Conservation (phyloP, 1,139 yeast species). For the Debaryomyces subglobosus region DNA sequence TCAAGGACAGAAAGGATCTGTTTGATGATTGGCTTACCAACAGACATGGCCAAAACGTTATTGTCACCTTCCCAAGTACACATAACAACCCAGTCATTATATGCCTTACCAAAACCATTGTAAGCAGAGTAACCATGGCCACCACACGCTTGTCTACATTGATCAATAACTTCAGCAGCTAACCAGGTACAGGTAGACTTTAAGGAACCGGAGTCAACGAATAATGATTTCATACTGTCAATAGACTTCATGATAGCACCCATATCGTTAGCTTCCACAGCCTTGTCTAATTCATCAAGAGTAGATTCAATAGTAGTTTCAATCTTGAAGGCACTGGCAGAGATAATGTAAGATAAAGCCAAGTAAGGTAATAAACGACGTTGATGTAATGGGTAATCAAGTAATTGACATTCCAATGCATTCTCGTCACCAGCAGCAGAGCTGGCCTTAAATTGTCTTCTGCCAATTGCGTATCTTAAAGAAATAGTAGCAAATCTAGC, state of each 20-base stretch:
- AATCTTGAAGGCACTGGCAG: conserved; percentile 44
- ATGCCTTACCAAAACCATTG: conserved; percentile 52
- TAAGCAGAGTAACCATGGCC: conserved; percentile 55
- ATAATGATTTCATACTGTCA: conserved; percentile 46
- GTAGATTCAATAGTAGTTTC: conserved; percentile 35
- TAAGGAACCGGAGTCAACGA: conserved; percentile 51
- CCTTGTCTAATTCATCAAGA: conserved; percentile 36
- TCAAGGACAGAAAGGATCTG: conserved; percentile 34
- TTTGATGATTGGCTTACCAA: conserved; percentile 50
- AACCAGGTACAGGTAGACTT: conserved; percentile 54
- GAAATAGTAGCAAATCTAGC: conserved; percentile 49
- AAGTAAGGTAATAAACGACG: conserved; percentile 48
- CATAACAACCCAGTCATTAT: conserved; percentile 53
- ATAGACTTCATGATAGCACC: conserved; percentile 40
- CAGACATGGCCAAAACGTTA: conserved; percentile 49
- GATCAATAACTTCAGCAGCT: conserved; percentile 49
- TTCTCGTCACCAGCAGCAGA: conserved; percentile 25
- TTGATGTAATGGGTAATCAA: conserved; percentile 53
- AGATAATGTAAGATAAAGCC: conserved; percentile 46
- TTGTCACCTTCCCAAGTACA: conserved; percentile 61
- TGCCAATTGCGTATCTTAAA: conserved; percentile 47
- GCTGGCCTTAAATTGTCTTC: conserved; percentile 45
- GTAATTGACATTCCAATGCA: conserved; percentile 37
- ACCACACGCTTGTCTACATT: conserved; percentile 56
- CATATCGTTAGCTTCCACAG: conserved; percentile 40